phyloP scores from a whole-genome alignment of 495 filamentous ascomycete species.

The Neurospora africana region DNA sequence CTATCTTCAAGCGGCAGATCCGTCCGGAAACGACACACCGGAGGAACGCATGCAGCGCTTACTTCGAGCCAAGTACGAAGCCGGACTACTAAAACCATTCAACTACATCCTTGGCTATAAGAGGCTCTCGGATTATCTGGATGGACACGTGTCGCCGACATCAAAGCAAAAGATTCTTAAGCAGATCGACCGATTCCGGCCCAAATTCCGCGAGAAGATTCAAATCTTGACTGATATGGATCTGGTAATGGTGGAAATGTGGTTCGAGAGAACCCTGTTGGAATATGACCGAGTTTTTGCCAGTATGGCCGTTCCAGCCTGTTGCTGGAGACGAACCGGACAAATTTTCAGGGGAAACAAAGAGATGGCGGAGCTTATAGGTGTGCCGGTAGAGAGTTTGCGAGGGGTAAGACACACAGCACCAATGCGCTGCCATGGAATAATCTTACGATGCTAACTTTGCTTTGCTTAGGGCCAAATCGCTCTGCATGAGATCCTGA shows the following conservation, averaged over 20 bases:
- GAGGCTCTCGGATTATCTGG: slow-evolving; percentile 79
- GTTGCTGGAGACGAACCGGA: slow-evolving; percentile 92
- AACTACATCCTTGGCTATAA: slow-evolving; percentile 97
- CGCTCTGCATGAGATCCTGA: slow-evolving; percentile 89
- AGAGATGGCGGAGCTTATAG: slow-evolving; percentile 95
- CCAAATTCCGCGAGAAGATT: slow-evolving; percentile 92
- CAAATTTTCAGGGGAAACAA: slow-evolving; percentile 98
- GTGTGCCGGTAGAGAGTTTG: slow-evolving; percentile 81
- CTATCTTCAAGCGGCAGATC: slow-evolving; percentile 94
- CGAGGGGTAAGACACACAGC: slow-evolving; percentile 60
- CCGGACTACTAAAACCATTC: slow-evolving; percentile 88
- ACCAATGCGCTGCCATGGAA: background rate
- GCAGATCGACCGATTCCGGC: slow-evolving; percentile 84
- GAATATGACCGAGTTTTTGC: slow-evolving; percentile 98
- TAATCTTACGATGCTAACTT: background rate
- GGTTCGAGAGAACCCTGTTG: slow-evolving; percentile 91
- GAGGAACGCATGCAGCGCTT: slow-evolving; percentile 94
- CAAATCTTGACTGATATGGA: slow-evolving; percentile 84
- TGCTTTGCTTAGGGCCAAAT: slow-evolving; percentile 63
- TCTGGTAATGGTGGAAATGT: slow-evolving; percentile 91
- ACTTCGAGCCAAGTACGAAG: slow-evolving; percentile 88
- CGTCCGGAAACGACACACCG: slow-evolving; percentile 79
- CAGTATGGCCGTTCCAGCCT: slow-evolving; percentile 96
- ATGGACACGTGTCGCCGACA: slow-evolving; percentile 63
- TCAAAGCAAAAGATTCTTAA: slow-evolving; percentile 82